Percentiles rank a stretch among this genome's conserved stretches.
phyloP scores from a whole-genome alignment of 2,329 filamentous ascomycete species.

The Phialophora chinensis region DNA sequence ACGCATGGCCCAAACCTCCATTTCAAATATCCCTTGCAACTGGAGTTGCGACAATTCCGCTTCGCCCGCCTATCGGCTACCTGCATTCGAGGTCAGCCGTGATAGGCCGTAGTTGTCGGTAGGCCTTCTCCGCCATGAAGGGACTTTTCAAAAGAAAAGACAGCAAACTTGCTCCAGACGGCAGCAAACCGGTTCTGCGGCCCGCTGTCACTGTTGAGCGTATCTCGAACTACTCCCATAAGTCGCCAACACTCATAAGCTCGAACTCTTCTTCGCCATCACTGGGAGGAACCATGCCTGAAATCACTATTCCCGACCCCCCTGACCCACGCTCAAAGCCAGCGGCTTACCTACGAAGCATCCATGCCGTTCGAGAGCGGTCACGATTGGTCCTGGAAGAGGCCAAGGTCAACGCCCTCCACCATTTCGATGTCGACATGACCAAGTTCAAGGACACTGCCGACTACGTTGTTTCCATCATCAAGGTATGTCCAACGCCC shows the following conservation, averaged over 20 bases:
- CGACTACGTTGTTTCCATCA: conserved; percentile 86
- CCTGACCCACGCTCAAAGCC: conserved; percentile 89
- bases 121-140: conserved; percentile 49
- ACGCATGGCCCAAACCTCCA: conserved; percentile 9
- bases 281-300: conserved; percentile 54
- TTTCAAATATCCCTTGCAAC: conserved; percentile 24
- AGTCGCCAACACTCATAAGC: conserved; percentile 37
- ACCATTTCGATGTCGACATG: conserved; percentile 89
- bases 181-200: conserved; percentile 23
- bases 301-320: conserved; percentile 79
- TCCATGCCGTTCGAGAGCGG: conserved; percentile 84
- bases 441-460: conserved; percentile 82
- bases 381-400: conserved; percentile 75
- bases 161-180: conserved; percentile 44
- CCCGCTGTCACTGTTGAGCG: conserved; percentile 30
- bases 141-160: conserved; percentile 56
- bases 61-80: conserved; percentile 23
- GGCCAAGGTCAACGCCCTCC: conserved; percentile 76
- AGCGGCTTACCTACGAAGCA: conserved; percentile 85
- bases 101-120: conserved; percentile 21
- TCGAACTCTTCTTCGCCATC: conserved; percentile 25
- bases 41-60: background rate
- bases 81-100: conserved; percentile 18
- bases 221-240: conserved; percentile 38
- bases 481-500: conserved; percentile 70